Base-by-base conservation (phyloP, 148 eudicot species). In the Camellia lanceoleosa region DNA sequence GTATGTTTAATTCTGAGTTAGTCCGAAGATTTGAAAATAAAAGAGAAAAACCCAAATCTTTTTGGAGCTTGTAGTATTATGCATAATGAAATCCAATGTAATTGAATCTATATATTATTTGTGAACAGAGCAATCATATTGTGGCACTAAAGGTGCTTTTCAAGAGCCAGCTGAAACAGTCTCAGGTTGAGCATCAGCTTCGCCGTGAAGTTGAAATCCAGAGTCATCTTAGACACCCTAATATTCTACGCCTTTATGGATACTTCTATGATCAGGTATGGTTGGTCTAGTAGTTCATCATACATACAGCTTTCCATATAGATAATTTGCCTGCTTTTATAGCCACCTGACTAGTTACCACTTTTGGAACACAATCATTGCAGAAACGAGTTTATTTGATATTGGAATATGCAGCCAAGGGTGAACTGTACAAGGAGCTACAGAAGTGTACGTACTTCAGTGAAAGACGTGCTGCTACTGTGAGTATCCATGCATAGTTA, bases 161-260 rank as follows among this genome's bases (percentile, higher is more conserved):
- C 81, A 95, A 95, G 84, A 89, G 86, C 86, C 97, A 93, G 81
- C 87, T 95, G 76, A 90, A 93, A 83, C 97, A 92, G 84, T 95
- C 99, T 54, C 97, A 93, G 85, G 97, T 95, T 77, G 99, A 95
- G 83, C 99, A 95, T 77, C 99, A 95, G 85, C 97, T 93, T 71
- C 90, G 97, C 5, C 89, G 99, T 4, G 99, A 95, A 88, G 99
- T 95, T 74, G 99, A 96, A 84, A 96, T 96, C 23, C 99, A 96
- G 82, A 96, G 98, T 78, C 99, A 96, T 83, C 97, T 96, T 79
- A 90, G 97, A 70, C 97, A 96, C 83, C 92, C 99, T 47, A 96
- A 96, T 81, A 96, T 96, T 51, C 68, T 96, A 59, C 89, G 99
- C 67, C 92, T 96, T 8, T 96, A 92, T 87, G 99, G 98, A 55